Percentiles rank a stretch among this genome's conserved stretches.
Conservation (phyloP, 2,329 filamentous ascomycete species). For the Fusarium poae region DNA sequence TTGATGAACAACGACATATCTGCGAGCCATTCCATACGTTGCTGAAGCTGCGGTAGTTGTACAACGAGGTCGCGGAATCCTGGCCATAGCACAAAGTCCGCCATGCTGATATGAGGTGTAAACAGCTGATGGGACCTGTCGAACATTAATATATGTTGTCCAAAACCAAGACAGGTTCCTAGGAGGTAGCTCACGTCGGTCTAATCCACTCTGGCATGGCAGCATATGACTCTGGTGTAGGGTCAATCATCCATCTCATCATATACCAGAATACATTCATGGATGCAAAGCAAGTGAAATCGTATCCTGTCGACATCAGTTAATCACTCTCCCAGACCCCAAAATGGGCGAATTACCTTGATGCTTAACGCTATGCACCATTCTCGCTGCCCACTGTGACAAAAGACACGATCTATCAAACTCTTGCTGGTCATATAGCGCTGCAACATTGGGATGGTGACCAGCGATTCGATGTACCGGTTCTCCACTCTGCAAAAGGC, state of each 20-base stretch:
- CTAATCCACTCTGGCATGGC: constrained; percentile 32
- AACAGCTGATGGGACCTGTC: not conserved
- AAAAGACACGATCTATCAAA: constrained; percentile 26
- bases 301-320: not conserved
- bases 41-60: constrained; percentile 21
- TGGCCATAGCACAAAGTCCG: constrained; percentile 28
- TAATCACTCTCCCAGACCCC: rapidly evolving
- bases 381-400: constrained; percentile 30
- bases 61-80: constrained; percentile 17
- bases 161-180: rapidly evolving
- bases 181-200: not conserved
- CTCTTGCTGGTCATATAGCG: constrained; percentile 10
- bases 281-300: constrained; percentile 23
- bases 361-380: constrained; percentile 27
- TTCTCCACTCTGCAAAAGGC: not conserved
- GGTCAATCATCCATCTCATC: constrained; percentile 30
- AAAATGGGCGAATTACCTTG: not conserved
- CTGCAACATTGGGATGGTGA: constrained; percentile 3
- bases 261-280: constrained; percentile 31
- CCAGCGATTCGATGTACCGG: rapidly evolving
- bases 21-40: constrained; percentile 22
- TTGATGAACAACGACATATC: constrained; percentile 13
- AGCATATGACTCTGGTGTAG: constrained; percentile 18
- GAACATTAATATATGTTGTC: rapidly evolving
- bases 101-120: constrained; percentile 24